Evolutionary conservation across 345 rosid genomes (phyloP).

Genomic region (Populus deltoides): DNA sequence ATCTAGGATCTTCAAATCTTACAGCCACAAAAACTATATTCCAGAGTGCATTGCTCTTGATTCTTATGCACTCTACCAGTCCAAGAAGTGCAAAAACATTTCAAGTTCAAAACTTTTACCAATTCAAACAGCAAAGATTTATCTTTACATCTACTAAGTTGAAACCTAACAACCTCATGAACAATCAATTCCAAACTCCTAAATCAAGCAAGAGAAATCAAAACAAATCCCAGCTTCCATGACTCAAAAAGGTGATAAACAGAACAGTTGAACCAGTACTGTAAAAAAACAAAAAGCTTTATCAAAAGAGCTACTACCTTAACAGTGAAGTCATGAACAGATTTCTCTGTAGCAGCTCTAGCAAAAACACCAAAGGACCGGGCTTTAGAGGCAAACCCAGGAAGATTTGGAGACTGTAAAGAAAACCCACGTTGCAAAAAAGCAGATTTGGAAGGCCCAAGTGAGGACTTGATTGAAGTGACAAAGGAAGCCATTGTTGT

Average conservation of each 20-base stretch:
- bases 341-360: constrained; percentile 70
- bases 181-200: neutral
- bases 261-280: neutral
- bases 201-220: neutral
- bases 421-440: constrained; percentile 51
- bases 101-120: neutral
- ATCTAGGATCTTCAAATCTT: neutral
- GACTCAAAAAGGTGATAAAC: neutral
- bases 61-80: neutral
- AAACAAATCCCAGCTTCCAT: neutral
- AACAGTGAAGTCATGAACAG: constrained; percentile 67
- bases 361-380: constrained; percentile 49
- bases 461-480: constrained; percentile 44
- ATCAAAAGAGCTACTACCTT: constrained; percentile 43
- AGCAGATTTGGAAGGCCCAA: constrained; percentile 45
- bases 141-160: neutral
- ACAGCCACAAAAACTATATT: neutral
- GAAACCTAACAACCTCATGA: neutral
- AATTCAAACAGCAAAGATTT: neutral
- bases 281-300: too few relatives aligned
- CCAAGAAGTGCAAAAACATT: neutral
- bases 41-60: neutral
- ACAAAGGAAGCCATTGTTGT: constrained; percentile 28
- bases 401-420: constrained; percentile 23
- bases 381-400: constrained; percentile 39